Evolutionary conservation across 805 yeast species (phyloP), one percentile per base, ranked within the genome.

Genomic region (Dipodascopsis uninucleata): DNA sequence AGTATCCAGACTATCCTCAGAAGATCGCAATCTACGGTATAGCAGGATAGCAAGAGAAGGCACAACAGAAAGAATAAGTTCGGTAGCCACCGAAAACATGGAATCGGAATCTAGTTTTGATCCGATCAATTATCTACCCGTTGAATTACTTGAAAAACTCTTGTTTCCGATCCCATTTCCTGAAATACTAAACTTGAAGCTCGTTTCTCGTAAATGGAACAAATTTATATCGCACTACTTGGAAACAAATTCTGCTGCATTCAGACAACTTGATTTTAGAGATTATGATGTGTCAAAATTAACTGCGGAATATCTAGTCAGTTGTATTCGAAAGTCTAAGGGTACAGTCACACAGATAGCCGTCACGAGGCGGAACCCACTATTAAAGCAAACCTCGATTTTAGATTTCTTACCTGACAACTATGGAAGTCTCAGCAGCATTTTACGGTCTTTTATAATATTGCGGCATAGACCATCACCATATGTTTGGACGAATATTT

Each of bases 381-480:
- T n/a, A n/a, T n/a, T n/a, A n/a, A n/a, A n/a, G n/a, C n/a, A n/a
- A n/a, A n/a, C n/a, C n/a, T 41, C 51, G 2, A 43, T 46, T 7
- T 22, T 46, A 29, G 41, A 44, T 21, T 42, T 46, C n/a, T 36
- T 46, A 36, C 51, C 41, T 5, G 43, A 46, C 22, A 46, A 46
- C 9, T 46, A 42, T 25, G 29, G 16, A 7, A 28, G 39, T 6
- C 23, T 46, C 33, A 32, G 34, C 38, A 46, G 28, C 16, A 17
- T 34, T 23, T 20, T 42, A 21, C 42, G 16, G 10, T n/a, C n/a
- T n/a, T n/a, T n/a, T n/a, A n/a, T n/a, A n/a, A n/a, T n/a, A n/a
- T n/a, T n/a, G n/a, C n/a, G n/a, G n/a, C n/a, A n/a, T n/a, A n/a
- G n/a, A n/a, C n/a, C n/a, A n/a, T n/a, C n/a, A n/a, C n/a, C n/a